Conservation (phyloP, 805 yeast species). For the Wickerhamiella musiphila region DNA sequence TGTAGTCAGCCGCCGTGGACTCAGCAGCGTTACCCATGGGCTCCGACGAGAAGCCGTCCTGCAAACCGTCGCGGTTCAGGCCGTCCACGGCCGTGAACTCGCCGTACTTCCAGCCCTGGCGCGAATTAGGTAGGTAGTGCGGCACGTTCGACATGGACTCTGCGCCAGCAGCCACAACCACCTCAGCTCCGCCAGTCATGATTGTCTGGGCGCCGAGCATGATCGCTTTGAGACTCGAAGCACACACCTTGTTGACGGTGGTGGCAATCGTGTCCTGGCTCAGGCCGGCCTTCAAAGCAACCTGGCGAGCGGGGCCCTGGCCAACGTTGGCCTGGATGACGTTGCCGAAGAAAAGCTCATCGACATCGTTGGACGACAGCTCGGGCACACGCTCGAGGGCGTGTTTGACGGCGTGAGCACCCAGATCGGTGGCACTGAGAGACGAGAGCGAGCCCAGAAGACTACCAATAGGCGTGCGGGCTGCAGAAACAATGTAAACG, state of each 20-base stretch:
- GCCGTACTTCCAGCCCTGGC: constrained; percentile 84
- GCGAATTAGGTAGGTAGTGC: constrained; percentile 71
- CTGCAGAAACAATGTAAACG: constrained; percentile 78
- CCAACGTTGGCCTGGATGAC: constrained; percentile 88
- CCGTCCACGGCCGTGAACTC: constrained; percentile 70
- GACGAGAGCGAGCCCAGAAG: constrained; percentile 74
- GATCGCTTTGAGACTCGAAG: constrained; percentile 86
- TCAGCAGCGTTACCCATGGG: constrained; percentile 98
- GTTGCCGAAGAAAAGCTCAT: constrained; percentile 84
- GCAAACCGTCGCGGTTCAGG: constrained; percentile 77
- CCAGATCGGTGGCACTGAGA: constrained; percentile 66
- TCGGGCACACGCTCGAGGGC: constrained; percentile 15
- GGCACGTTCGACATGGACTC: constrained; percentile 96
- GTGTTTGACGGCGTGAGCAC: constrained; percentile 70
- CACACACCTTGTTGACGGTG: constrained; percentile 92
- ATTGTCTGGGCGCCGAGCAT: constrained; percentile 84
- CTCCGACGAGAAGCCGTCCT: constrained; percentile 72
- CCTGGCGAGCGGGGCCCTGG: constrained; percentile 97
- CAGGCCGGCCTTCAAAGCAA: constrained; percentile 78
- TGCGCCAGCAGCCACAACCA: constrained; percentile 93
- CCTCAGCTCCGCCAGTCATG: constrained; percentile 73
- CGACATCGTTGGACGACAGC: constrained; percentile 21
- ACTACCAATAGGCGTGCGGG: constrained; percentile 94
- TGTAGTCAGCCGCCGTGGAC: constrained; percentile 77
- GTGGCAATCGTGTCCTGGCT: constrained; percentile 68